A percentile compares a stretch with the other conserved stretches of the same genome.
phyloP scores from a whole-genome alignment of 2,329 filamentous ascomycete genomes.

The Trichophyton equinum region DNA sequence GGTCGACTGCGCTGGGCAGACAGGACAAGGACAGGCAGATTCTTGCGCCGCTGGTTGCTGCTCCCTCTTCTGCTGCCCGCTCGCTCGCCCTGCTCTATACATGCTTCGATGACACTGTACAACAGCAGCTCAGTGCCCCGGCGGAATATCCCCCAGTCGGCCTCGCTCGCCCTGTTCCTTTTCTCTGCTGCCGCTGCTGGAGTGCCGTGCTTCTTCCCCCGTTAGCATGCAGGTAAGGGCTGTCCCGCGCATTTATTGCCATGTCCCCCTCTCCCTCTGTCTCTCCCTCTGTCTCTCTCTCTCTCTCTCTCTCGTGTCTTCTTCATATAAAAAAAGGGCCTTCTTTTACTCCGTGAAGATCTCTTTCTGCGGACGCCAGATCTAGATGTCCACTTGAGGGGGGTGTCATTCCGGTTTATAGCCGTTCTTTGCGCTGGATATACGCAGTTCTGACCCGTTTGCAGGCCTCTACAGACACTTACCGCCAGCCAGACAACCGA shows the following conservation, averaged over 20 bases:
- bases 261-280: background rate
- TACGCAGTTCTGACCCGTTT: background rate
- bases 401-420: background rate
- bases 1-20: too few relatives aligned
- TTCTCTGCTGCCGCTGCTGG: constrained; percentile 9
- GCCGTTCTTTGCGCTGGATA: background rate
- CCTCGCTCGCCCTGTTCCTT: constrained; percentile 17
- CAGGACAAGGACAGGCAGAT: background rate
- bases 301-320: too few relatives aligned
- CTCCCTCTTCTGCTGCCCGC: background rate
- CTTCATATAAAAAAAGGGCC: background rate
- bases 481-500: constrained; percentile 1
- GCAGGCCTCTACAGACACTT: background rate
- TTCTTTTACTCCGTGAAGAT: background rate
- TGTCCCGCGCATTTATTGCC: background rate
- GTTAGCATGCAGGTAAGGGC: constrained; percentile 2
- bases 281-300: too few relatives aligned
- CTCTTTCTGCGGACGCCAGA: too few relatives aligned
- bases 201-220: constrained; percentile 17
- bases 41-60: background rate
- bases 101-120: constrained; percentile 32
- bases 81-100: constrained; percentile 10
- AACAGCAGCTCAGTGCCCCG: constrained; percentile 18
- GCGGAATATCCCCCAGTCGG: constrained; percentile 23
- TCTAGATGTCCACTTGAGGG: background rate